Base-by-base conservation (phyloP, 139 green algal genomes). In the Coccomyxa sp. region DNA sequence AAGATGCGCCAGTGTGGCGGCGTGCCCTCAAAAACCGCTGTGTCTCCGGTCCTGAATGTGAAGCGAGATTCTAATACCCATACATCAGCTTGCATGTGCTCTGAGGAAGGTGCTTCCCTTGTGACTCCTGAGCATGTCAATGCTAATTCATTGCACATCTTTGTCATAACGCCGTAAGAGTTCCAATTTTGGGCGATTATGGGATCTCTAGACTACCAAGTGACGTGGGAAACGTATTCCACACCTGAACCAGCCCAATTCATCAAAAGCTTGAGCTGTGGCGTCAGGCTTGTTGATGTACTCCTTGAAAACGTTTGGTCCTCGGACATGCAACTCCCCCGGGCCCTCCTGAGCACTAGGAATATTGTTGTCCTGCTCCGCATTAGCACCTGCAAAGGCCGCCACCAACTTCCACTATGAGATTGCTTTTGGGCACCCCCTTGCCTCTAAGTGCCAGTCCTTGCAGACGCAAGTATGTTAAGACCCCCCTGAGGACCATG, bases 201-300 rank as follows among this genome's bases (percentile, higher is more conserved):
- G n/a, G n/a, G n/a, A n/a, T n/a, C n/a, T n/a, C n/a, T n/a, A n/a
- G n/a, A n/a, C n/a, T n/a, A 68, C 14, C 60, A 68, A 16, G 60
- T 16, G 60, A 25, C 60, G 15, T 68, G 9, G 14, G 23, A 51
- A 12, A 31, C 28, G n/a, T n/a, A 77, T 38, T 31, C 3, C 60
- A 60, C 30, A 98, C 3, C 84, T 80, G 86, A 99, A 99, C 83
- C 85, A 99, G 32, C 95, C 97, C 14, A 98, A 85, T 0, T 51
- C 31, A 58, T 96, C 92, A 83, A 98, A 98, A 0, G 91, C 87
- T 67, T 94, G 90, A 28, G 68, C 74, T 0, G 96, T 99, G 0
- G 91, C 93, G 28, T 95, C 91, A 12, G 92, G 90, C 0, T 85
- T 79, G 28, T 89, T 80, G 93, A 93, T 98, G 89, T 99, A 99